Conservation (phyloP, 2,329 filamentous ascomycete species). For the Diaporthe amygdali region DNA sequence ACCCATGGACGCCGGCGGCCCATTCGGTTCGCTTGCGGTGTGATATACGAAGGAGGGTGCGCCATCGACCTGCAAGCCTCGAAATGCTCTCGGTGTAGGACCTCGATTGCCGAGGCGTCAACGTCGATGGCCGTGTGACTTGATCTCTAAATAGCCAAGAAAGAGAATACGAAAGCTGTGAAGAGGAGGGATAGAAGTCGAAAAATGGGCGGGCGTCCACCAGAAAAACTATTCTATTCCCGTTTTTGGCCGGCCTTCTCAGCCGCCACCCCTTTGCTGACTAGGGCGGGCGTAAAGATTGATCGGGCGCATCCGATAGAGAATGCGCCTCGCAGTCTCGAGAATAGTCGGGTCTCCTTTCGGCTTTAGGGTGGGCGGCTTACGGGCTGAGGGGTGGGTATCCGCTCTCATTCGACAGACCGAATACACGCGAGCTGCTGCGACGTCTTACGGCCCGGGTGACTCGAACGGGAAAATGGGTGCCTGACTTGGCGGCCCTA, state of each 20-base stretch:
- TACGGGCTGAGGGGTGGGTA: conserved; percentile 14
- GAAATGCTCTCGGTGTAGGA: background rate
- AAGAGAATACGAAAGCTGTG: background rate
- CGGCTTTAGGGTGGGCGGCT: conserved; percentile 14
- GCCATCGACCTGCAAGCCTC: conserved; percentile 1
- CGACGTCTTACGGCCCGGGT: conserved; percentile 12
- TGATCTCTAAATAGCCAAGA: background rate
- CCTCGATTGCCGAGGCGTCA: background rate
- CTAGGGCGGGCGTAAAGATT: background rate
- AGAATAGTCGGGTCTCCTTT: conserved; percentile 1
- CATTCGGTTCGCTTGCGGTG: background rate
- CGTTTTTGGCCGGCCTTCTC: background rate
- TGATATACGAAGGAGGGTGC: conserved; percentile 4
- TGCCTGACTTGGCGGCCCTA: conserved; percentile 15
- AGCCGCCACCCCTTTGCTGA: conserved; percentile 12
- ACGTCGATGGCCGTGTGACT: conserved; percentile 2
- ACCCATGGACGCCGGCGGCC: background rate
- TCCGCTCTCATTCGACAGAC: conserved; percentile 5
- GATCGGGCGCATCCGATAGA: background rate
- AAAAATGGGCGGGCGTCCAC: background rate
- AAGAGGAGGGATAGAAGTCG: background rate
- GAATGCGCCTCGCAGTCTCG: conserved; percentile 1
- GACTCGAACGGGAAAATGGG: conserved; percentile 11
- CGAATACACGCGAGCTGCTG: background rate
- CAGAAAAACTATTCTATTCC: background rate